Conservation (phyloP, 306 rosid genomes). For the Fragaria vesca region DNA sequence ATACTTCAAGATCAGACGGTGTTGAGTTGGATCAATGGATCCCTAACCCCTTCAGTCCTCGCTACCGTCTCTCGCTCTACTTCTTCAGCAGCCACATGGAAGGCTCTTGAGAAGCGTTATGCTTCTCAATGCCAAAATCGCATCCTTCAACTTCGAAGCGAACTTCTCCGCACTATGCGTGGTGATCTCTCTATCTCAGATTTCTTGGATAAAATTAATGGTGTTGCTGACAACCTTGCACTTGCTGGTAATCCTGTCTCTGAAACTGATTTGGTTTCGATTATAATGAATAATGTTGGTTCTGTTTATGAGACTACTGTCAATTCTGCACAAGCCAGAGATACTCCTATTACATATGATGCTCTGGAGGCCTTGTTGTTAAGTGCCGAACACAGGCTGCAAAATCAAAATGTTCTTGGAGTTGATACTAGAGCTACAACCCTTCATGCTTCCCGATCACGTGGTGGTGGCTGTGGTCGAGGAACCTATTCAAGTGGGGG, state of each 20-base stretch:
- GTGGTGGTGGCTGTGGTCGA: too few species aligned
- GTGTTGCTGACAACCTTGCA: not conserved
- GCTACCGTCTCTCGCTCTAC: not conserved
- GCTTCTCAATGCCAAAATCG: not conserved
- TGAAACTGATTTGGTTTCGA: too few species aligned
- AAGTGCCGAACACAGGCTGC: too few species aligned
- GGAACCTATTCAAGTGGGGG: too few species aligned
- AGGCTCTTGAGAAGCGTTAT: not conserved
- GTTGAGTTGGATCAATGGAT: not conserved
- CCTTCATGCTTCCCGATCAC: too few species aligned
- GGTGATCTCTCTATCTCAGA: not conserved
- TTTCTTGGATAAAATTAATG: not conserved
- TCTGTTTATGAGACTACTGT: too few species aligned
- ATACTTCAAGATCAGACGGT: not conserved
- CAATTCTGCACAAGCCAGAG: too few species aligned
- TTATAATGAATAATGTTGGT: too few species aligned
- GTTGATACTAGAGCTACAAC: too few species aligned
- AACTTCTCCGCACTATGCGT: not conserved
- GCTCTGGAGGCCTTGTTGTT: too few species aligned
- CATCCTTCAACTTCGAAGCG: not conserved
- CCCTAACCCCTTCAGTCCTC: not conserved
- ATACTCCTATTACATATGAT: too few species aligned
- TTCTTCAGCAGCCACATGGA: not conserved
- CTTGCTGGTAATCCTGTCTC: not conserved
- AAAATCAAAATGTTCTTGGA: too few species aligned